Percentiles rank a stretch among this genome's conserved stretches.
Conservation (phyloP, 2,329 filamentous ascomycete species). For the Aspergillus caelatus region DNA sequence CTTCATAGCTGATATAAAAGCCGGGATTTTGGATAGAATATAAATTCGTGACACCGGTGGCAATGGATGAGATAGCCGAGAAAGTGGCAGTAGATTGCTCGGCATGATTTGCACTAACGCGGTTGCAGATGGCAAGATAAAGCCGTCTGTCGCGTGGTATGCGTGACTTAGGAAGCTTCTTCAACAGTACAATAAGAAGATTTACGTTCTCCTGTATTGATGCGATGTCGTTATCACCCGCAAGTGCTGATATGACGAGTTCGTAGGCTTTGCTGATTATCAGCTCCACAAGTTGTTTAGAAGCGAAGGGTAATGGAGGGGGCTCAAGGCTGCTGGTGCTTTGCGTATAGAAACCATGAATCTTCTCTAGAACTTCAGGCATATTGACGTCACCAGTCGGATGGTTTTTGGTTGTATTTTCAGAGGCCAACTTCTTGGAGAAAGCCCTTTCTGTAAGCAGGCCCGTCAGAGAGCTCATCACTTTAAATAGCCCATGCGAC, state of each 20-base stretch:
- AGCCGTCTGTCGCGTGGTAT: constrained; percentile 38
- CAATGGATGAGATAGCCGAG: constrained; percentile 39
- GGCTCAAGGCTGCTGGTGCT: constrained; percentile 72
- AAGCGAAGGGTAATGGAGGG: constrained; percentile 61
- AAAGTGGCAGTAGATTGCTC: constrained; percentile 36
- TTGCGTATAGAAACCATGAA: constrained; percentile 68
- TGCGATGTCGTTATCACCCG: constrained; percentile 28
- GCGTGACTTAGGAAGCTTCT: constrained; percentile 42
- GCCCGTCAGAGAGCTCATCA: constrained; percentile 33
- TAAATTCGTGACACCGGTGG: constrained; percentile 53
- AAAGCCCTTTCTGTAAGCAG: constrained; percentile 51
- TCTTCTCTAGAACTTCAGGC: constrained; percentile 59
- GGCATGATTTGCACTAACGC: constrained; percentile 24
- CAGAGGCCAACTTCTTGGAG: constrained; percentile 52
- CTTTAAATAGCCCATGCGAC: constrained; percentile 30
- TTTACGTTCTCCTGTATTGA: constrained; percentile 62
- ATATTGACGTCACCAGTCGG: constrained; percentile 20
- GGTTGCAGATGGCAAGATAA: constrained; percentile 36
- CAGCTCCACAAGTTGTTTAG: constrained; percentile 61
- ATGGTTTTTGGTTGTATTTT: constrained; percentile 23
- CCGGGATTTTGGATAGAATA: constrained; percentile 40
- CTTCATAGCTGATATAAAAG: constrained; percentile 43
- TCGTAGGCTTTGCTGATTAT: constrained; percentile 63
- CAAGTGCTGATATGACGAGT: constrained; percentile 37
- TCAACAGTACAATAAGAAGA: constrained; percentile 57